Conservation (phyloP, 768 basidiomycete genomes). For the Macrolepiota dolichaula region DNA sequence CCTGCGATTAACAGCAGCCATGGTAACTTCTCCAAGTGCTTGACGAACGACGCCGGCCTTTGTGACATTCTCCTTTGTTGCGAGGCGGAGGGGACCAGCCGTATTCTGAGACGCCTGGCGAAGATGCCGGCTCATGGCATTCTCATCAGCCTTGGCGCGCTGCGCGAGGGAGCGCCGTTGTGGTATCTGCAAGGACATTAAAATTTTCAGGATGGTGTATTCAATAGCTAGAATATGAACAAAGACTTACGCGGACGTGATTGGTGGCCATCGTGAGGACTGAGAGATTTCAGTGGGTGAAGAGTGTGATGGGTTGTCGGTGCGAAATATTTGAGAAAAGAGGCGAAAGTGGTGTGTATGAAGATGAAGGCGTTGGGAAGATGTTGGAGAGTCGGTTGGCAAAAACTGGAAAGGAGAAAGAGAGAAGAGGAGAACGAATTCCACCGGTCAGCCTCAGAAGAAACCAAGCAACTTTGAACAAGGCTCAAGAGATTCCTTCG, state of each 20-base stretch:
- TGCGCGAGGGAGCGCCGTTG: constrained; percentile 65
- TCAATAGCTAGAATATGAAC: constrained; percentile 8
- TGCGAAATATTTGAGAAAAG: constrained; percentile 24
- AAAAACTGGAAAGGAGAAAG: constrained; percentile 25
- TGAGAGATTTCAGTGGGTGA: constrained; percentile 8
- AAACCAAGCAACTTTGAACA: constrained; percentile 18
- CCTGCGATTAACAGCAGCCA: constrained; percentile 73
- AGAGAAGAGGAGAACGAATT: constrained; percentile 23
- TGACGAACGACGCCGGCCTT: constrained; percentile 63
- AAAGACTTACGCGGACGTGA: constrained; percentile 52
- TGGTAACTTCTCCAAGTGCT: constrained; percentile 80
- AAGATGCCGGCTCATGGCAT: constrained; percentile 64
- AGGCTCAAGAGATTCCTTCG: constrained; percentile 19
- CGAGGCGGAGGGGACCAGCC: constrained; percentile 47
- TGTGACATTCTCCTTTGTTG: constrained; percentile 42
- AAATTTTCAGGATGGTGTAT: constrained; percentile 4
- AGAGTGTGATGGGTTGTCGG: constrained; percentile 11
- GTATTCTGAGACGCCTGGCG: constrained; percentile 57
- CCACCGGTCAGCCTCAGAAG: constrained; percentile 39
- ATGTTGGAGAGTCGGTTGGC: constrained; percentile 16
- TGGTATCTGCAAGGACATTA: constrained; percentile 44
- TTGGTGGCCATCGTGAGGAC: constrained; percentile 54
- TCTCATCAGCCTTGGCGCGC: constrained; percentile 75
- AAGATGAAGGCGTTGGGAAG: constrained; percentile 22
- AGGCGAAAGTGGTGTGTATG: constrained; percentile 18